Base-by-base conservation (phyloP, 306 rosid species). In the Fagus crenata region DNA sequence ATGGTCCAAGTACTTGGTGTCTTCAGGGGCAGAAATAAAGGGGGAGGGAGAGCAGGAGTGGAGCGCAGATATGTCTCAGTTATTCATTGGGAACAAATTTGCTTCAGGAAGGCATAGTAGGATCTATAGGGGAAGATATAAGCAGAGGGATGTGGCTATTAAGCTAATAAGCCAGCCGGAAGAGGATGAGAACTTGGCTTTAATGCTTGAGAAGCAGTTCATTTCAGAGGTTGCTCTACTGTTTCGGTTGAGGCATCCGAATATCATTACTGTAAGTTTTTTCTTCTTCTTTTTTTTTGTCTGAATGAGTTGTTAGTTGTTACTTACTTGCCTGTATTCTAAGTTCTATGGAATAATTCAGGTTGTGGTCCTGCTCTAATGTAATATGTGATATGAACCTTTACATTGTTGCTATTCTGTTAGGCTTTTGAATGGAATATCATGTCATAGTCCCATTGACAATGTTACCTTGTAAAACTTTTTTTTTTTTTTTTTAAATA, bases 1-100 rank as follows among this genome's bases (percentile, higher is more conserved):
- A 35, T 96, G 99, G 99, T 96, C 99, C 4, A 96, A 91, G 83
- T 96, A 96, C 70, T 37, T 91, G 84, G 97, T 96, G 2, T 92
- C 99, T 0, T 63, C 93, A 0, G 99, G 98, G 6, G 99, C 96
- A 7, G 93, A 87, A 49, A 96, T 92, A 2, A 96, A 96, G 56
- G 97, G 92, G 1, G 93, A 86, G n/a, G 97, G 90, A 13, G 98
- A 90, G 78, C 93, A 90, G 31, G 97, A 96, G 69, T 96, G 99
- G 97, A 89, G 99, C 71, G 98, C 99, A 2, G 99, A 95, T 33
- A 86, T 95, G 93, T 96, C 99, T 7, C 91, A 90, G 79, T 78
- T 96, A 84, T 79, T 84, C 69, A 85, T 96, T 77, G 99, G 98
- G 15, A 80, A 85, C 22, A 96, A 87, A 58, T 91, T 92, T 82